Evolutionary conservation across 1,139 yeast species (phyloP), one percentile per base, ranked within the genome.

Genomic region (Debaryomyces coudertii): DNA sequence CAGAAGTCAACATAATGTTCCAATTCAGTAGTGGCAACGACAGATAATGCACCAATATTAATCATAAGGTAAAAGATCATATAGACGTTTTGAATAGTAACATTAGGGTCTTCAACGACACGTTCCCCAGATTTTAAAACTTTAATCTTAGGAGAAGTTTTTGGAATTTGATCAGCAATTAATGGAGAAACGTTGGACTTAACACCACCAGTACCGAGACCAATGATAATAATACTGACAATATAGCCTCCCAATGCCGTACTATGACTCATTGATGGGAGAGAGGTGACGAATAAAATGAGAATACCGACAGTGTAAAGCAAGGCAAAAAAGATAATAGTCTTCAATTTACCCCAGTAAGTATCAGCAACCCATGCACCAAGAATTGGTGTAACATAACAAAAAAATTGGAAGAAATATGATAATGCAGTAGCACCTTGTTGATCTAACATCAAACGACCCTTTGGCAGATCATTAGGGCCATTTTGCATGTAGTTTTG

Each of bases 281-380:
- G 67, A 8, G 93, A 84, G 40, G 95, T 87, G 51, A 84, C 71
- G 61, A 87, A 83, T 50, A 88, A 73, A 48, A 88, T 71, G 49
- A 82, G 70, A 48, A 80, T 82, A 51, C 93, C 90, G 44, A 77
- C 51, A 42, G 83, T 72, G 64, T 87, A 88, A 46, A 86, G 58
- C 51, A 75, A 71, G 50, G 85, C 71, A 56, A 84, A 84, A 42
- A 76, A 72, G 60, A 80, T 76, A 58, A 88, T 85, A 40, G 95
- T 83, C 58, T 76, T 80, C 69, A 79, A 83, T 62, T 85, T 83
- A 49, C 95, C 95, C 71, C 80, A 78, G 64, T 72, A 83, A 54
- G 87, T 80, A 66, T 88, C 96, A 44, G 95, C 83, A 28, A 87
- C 55, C 67, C 84, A 81, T 47, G 92, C 95, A 60, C 92, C 92